Evolutionary conservation across 352 stramenopile species (phyloP).

Genomic region (Phytophthora pisi): DNA sequence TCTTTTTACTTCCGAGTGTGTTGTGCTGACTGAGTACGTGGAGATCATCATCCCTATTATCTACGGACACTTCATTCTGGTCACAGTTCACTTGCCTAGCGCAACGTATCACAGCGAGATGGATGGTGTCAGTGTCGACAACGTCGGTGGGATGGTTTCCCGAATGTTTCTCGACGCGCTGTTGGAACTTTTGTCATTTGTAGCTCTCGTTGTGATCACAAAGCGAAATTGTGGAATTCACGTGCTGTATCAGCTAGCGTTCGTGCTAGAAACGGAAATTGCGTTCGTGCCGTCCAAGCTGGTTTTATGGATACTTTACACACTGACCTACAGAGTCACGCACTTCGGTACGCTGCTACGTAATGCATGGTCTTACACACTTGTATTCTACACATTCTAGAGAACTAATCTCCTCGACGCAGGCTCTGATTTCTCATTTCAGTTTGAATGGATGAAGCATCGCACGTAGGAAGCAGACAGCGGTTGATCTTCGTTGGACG

Average conservation of each 20-base stretch:
- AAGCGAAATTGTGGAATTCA: conserved; percentile 25
- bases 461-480: background rate
- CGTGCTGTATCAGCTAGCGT: conserved; percentile 26
- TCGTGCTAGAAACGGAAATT: conserved; percentile 30
- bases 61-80: conserved; percentile 16
- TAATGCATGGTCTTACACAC: too few species aligned
- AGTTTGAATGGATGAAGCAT: conserved; percentile 2
- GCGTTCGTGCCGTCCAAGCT: conserved; percentile 22
- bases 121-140: conserved; percentile 1
- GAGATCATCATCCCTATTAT: conserved; percentile 36
- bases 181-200: conserved; percentile 23
- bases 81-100: conserved; percentile 18
- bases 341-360: conserved; percentile 13
- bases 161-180: conserved; percentile 20
- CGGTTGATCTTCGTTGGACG: too few species aligned
- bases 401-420: background rate
- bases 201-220: conserved; percentile 13
- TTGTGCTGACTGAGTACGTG: conserved; percentile 33
- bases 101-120: conserved; percentile 34
- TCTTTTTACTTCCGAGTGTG: conserved; percentile 31
- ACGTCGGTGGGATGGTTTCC: conserved; percentile 5
- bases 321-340: conserved; percentile 6
- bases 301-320: conserved; percentile 24
- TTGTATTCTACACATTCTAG: background rate
- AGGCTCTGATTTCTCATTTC: background rate